phyloP scores from a whole-genome alignment of 2,329 filamentous ascomycete species.

The Xylaria digitata region DNA sequence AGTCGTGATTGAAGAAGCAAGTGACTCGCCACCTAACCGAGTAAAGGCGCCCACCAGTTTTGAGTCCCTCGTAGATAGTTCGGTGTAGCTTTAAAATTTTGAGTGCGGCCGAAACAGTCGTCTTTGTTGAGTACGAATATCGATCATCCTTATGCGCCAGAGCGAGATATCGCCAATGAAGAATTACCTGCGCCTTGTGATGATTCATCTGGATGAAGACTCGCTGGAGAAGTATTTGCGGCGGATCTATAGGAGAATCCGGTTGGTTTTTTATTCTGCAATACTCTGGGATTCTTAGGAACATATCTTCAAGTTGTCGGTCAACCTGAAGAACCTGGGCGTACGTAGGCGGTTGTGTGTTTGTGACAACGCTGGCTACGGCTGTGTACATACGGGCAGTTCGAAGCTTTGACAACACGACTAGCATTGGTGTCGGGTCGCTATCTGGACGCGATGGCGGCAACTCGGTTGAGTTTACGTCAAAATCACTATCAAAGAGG shows the following conservation, averaged over 20 bases:
- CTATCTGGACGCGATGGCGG: slow-evolving; percentile 52
- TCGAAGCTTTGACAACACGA: slow-evolving; percentile 42
- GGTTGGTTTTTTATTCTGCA: slow-evolving; percentile 39
- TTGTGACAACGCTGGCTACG: slow-evolving; percentile 39
- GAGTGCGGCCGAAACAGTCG: slow-evolving; percentile 35
- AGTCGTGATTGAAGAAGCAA: slow-evolving; percentile 37
- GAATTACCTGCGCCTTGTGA: slow-evolving; percentile 48
- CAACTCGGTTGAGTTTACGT: slow-evolving; percentile 50
- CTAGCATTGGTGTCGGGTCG: slow-evolving; percentile 46
- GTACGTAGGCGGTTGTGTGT: slow-evolving; percentile 37
- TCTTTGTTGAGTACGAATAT: slow-evolving; percentile 44
- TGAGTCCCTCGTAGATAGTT: slow-evolving; percentile 36
- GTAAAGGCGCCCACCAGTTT: slow-evolving; percentile 33
- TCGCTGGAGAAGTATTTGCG: slow-evolving; percentile 45
- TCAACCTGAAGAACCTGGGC: slow-evolving; percentile 43
- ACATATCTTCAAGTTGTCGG: slow-evolving; percentile 41
- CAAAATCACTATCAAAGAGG: slow-evolving; percentile 57
- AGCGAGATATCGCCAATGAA: slow-evolving; percentile 48
- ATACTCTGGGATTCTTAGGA: slow-evolving; percentile 41
- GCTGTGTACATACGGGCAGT: slow-evolving; percentile 35
- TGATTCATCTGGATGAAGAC: slow-evolving; percentile 47
- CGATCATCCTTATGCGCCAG: slow-evolving; percentile 34
- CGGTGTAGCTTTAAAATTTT: slow-evolving; percentile 36
- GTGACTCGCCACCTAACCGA: slow-evolving; percentile 36
- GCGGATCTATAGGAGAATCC: slow-evolving; percentile 42